Evolutionary conservation across 495 filamentous ascomycete species (phyloP), one percentile per base, ranked within the genome.

Genomic region (Bombardia bombarda): DNA sequence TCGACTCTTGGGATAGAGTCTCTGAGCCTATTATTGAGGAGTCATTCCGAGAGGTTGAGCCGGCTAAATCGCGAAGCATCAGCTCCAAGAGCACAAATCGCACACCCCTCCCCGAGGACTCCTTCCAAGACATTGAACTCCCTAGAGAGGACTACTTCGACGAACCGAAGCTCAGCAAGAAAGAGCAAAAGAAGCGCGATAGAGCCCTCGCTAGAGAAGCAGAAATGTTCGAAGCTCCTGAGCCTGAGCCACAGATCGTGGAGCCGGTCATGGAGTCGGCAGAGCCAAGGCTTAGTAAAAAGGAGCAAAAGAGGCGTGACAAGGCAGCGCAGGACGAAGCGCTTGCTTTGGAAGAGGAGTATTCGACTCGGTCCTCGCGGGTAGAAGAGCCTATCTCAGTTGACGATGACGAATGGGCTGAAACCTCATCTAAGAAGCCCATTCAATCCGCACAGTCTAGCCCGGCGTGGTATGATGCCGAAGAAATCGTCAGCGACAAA

Each of bases 381-480:
- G n/a, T 23, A 13, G 40, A 42, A 19, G 40, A 32, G 3, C 34
- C 40, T 7, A 14, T 33, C 32, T 42, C 42, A n/a, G 37, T 37
- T 20, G 41, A 31, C 13, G 43, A 50, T 13, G 49, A 54, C 10
- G 48, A 44, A 32, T 44, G 44, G 49, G 37, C 35, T 25, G 18
- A 23, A 9, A 43, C 49, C 43, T 50, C 32, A n/a, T 43, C 35
- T 37, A 59, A 54, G 43, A 61, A 56, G 42, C 32, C 45, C 4
- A 60, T 61, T 43, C 61, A 63, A 24, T 45, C 46, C 4, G 61
- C 55, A 44, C 56, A 55, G 40, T 43, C 46, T 9, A 49, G 53
- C 18, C 35, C 59, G 31, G 45, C 55, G 22, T 52, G 52, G 39
- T 48, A 46, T 8, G 51, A 56, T 19, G 46, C 46, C 12, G 47